These are phyloP conservation scores for Thermomyces lanuginosus DNA, from an alignment of 2,329 filamentous ascomycete species.

Conservation along the genomic window DNA sequence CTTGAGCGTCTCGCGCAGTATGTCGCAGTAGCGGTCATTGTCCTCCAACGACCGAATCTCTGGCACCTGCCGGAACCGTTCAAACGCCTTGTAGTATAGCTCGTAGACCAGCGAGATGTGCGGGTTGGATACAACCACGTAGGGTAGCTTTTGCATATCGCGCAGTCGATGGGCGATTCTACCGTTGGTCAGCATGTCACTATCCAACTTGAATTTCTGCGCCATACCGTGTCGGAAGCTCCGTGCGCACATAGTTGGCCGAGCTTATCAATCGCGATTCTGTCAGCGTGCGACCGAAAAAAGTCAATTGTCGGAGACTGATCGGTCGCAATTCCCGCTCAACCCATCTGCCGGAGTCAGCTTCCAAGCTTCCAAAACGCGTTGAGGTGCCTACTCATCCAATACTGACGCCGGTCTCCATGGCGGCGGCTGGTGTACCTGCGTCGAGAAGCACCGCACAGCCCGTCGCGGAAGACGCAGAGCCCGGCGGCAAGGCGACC, in stretches of 20 bases:
- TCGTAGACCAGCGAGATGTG: constrained; percentile 94
- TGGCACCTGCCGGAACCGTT: constrained; percentile 65
- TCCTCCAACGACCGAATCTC: constrained; percentile 76
- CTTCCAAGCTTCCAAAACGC: constrained; percentile 1
- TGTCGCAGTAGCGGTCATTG: constrained; percentile 71
- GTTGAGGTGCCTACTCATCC: constrained; percentile 36
- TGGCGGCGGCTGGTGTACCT: constrained; percentile 29
- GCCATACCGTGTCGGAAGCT: constrained; percentile 64
- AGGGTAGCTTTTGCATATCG: constrained; percentile 92
- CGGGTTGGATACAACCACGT: constrained; percentile 86
- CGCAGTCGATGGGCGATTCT: constrained; percentile 86
- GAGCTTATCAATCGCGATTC: constrained; percentile 80
- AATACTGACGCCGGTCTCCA: constrained; percentile 44
- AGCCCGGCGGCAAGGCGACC: too few relatives aligned
- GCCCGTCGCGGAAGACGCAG: too few relatives aligned
- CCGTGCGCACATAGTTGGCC: constrained; percentile 91
- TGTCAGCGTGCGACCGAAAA: constrained; percentile 86
- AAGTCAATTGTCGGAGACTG: constrained; percentile 86
- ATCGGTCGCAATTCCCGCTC: constrained; percentile 86
- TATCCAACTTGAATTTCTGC: not conserved
- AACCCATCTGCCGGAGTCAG: constrained; percentile 54
- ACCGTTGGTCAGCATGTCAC: constrained; percentile 3
- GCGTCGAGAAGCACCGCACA: constrained; percentile 14
- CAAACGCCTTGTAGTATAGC: constrained; percentile 92
- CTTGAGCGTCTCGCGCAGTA: constrained; percentile 62